Base-by-base conservation (phyloP, 1,284 basidiomycete species). In the Ceratorhiza oryzae-sativae region DNA sequence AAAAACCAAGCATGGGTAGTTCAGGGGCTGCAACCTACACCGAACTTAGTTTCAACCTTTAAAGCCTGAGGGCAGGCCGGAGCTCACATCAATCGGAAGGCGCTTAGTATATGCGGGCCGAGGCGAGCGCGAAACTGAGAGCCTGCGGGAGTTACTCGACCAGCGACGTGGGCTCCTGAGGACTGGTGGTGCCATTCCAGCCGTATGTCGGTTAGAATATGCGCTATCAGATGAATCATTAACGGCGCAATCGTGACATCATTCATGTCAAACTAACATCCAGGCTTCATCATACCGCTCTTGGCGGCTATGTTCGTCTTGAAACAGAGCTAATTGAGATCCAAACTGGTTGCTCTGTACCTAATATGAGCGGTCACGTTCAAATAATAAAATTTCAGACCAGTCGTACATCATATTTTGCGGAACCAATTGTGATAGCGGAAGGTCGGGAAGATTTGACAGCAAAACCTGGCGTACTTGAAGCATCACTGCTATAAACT, bases 231-330 rank as follows among this genome's bases (percentile, higher is more conserved):
- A n/a, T 42, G 20, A 15, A 51, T 9, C 18, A 63, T 36, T 6
- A 49, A 25, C 15, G 51, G 15, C n/a, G 12, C 42, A 8, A 10
- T 59, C 25, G 20, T 20, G 34, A 36, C 18, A 59, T 59, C 42
- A 56, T 12, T 5, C 34, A 39, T 4, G 45, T n/a, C 18, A 27
- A 39, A 27, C 60, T 62, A 9, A 68, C 63, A 15, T 45, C 63
- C 63, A 68, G 5, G 63, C 63, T 41, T 68, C 63, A 49, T 56
- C 36, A 30, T 68, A 68, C 18, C 56, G 51, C 39, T 68, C 63
- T 30, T 68, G 15, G 4, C 63, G 49, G 12, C 23, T 20, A 34
- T 68, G 63, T 8, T 53, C 49, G 27, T 68, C 63, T 45, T 68
- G 63, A 25, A 68, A 68, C 1, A 56, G 36, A 8, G 51, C 63